Conservation (phyloP, 73 alveolate species). For the Tetrahymena borealis region DNA sequence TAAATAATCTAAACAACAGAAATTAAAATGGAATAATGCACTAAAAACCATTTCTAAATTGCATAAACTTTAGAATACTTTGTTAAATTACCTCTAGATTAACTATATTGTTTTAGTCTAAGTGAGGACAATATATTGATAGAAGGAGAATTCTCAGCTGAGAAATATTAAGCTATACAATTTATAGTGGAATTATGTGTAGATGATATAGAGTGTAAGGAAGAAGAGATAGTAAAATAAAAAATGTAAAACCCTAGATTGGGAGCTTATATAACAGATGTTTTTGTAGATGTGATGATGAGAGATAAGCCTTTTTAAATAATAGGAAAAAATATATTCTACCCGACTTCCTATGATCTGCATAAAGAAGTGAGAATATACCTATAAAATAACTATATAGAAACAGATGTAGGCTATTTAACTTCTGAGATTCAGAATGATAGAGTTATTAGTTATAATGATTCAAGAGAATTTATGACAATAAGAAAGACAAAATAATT, state of each 20-base stretch:
- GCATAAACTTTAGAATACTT: not conserved
- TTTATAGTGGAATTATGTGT: not conserved
- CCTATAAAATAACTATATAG: not conserved
- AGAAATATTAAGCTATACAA: not conserved
- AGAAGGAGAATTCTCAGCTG: not conserved
- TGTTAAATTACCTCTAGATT: not conserved
- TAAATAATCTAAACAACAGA: not conserved
- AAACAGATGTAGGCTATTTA: not conserved
- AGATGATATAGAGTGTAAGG: not conserved
- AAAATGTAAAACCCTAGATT: not conserved
- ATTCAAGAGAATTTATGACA: not conserved
- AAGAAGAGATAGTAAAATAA: too few species aligned
- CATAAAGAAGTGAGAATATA: not conserved
- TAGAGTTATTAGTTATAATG: not conserved
- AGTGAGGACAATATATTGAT: not conserved
- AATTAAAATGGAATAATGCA: not conserved
- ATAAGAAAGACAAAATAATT: not conserved
- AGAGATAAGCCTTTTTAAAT: not conserved
- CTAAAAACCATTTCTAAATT: not conserved
- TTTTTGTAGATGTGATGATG: not conserved
- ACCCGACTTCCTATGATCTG: not conserved
- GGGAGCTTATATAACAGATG: not conserved
- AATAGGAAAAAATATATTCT: not conserved
- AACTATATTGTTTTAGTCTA: not conserved
- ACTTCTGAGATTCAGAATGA: not conserved